Evolutionary conservation across 1,139 yeast genomes (phyloP).

Genomic region (Suhomyces coccinellae): DNA sequence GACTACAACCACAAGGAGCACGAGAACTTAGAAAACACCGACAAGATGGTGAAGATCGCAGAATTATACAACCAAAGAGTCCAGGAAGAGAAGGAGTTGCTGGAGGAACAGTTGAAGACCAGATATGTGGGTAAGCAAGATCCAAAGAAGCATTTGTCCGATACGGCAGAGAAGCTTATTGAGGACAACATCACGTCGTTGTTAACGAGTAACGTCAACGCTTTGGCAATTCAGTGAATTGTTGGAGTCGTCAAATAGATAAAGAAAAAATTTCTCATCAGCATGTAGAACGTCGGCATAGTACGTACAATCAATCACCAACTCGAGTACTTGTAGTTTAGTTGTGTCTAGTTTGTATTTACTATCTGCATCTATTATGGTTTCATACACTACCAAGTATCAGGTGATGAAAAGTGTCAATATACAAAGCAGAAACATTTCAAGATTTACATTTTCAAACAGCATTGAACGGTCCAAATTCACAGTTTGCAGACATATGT

Average conservation of each 20-base stretch:
- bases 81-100: slow-evolving; percentile 85
- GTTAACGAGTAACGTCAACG: slow-evolving; percentile 84
- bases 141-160: slow-evolving; percentile 95
- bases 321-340: too few species aligned
- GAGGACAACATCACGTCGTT: slow-evolving; percentile 90
- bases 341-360: background rate
- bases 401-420: too few species aligned
- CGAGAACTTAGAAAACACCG: slow-evolving; percentile 69
- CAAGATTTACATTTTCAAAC: too few species aligned
- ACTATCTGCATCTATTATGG: background rate
- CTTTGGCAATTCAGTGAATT: slow-evolving; percentile 67
- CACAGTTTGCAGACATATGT: too few species aligned
- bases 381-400: background rate
- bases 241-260: background rate
- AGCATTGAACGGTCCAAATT: too few species aligned
- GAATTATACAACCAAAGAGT: slow-evolving; percentile 88
- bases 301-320: too few species aligned
- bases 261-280: too few species aligned
- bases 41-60: slow-evolving; percentile 85
- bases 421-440: too few species aligned
- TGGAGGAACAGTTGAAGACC: slow-evolving; percentile 87
- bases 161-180: slow-evolving; percentile 79
- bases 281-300: too few species aligned
- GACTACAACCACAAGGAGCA: slow-evolving; percentile 81
- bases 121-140: slow-evolving; percentile 98